These are phyloP conservation scores for Cubamyces sp. DNA, from an alignment of 768 basidiomycete genomes.

Conservation along the genomic window DNA sequence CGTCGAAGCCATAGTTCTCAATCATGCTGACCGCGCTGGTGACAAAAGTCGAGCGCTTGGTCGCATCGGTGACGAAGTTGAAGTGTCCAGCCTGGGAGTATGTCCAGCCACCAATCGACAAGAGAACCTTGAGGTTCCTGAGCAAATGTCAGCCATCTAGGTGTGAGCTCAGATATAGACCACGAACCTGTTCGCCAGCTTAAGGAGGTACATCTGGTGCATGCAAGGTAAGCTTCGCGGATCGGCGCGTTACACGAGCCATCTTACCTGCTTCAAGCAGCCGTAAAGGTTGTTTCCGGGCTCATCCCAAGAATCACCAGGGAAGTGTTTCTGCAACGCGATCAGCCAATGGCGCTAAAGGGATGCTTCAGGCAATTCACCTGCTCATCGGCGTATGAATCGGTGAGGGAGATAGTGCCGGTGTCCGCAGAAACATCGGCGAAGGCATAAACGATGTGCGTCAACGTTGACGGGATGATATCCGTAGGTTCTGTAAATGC, in stretches of 20 bases:
- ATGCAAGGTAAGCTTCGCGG: background rate
- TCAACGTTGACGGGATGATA: conserved; percentile 60
- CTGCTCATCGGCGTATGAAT: conserved; percentile 75
- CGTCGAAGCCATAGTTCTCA: conserved; percentile 81
- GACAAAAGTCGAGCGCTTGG: conserved; percentile 62
- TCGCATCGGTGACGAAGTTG: conserved; percentile 57
- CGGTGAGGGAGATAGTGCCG: conserved; percentile 68
- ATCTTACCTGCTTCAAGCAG: conserved; percentile 71
- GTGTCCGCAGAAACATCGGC: conserved; percentile 68
- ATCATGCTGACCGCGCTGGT: conserved; percentile 61
- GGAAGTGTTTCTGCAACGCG: conserved; percentile 60
- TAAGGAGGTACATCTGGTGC: conserved; percentile 52
- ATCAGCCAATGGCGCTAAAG: background rate
- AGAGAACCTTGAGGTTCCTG: conserved; percentile 53
- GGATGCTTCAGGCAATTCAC: conserved; percentile 35
- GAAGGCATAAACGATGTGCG: conserved; percentile 82
- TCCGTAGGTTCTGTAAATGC: conserved; percentile 61
- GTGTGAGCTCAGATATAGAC: background rate
- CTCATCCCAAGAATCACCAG: conserved; percentile 77
- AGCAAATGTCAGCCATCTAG: background rate
- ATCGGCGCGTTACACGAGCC: background rate
- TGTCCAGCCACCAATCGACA: conserved; percentile 67
- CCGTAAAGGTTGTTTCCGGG: conserved; percentile 83
- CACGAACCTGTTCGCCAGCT: conserved; percentile 53
- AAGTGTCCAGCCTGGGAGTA: conserved; percentile 77